phyloP scores from a whole-genome alignment of 1,284 basidiomycete species.

The Athelia sp. region DNA sequence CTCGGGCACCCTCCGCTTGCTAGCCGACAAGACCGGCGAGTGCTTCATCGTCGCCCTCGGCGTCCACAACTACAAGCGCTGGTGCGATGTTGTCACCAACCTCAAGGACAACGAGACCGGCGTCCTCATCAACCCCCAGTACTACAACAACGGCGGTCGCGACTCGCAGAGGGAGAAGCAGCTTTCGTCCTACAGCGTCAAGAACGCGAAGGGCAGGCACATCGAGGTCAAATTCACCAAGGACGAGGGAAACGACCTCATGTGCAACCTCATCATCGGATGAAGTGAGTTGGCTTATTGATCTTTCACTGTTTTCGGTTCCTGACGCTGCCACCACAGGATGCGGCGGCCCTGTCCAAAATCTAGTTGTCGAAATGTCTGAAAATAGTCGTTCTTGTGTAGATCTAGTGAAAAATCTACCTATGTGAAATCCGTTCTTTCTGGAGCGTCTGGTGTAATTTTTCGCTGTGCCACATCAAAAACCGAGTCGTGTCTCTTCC shows the following conservation, averaged over 20 bases:
- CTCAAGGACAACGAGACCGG: slow-evolving; percentile 19
- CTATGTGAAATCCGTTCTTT: no score
- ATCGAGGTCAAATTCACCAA: slow-evolving; percentile 15
- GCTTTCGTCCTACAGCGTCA: slow-evolving; percentile 14
- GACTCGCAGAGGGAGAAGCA: slow-evolving; percentile 17
- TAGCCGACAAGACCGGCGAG: slow-evolving; percentile 23
- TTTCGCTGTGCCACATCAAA: no score
- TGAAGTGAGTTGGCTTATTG: slow-evolving; percentile 26
- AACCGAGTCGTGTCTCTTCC: no score
- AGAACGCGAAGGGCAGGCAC: slow-evolving; percentile 16
- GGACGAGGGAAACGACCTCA: slow-evolving; percentile 21
- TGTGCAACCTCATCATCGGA: slow-evolving; percentile 19
- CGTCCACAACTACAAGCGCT: slow-evolving; percentile 34
- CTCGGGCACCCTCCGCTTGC: slow-evolving; percentile 32
- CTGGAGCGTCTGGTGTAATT: no score
- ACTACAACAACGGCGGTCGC: slow-evolving; percentile 16
- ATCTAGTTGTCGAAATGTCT: no score
- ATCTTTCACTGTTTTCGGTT: no score
- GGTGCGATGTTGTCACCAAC: slow-evolving; percentile 32
- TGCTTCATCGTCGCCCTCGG: slow-evolving; percentile 29
- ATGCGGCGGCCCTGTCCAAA: no score
- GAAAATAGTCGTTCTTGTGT: no score
- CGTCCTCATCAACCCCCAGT: slow-evolving; percentile 22
- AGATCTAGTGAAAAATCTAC: no score
- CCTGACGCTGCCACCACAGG: no score